phyloP scores from a whole-genome alignment of 352 stramenopile genomes.

The Globisporangium cylindrosporum region DNA sequence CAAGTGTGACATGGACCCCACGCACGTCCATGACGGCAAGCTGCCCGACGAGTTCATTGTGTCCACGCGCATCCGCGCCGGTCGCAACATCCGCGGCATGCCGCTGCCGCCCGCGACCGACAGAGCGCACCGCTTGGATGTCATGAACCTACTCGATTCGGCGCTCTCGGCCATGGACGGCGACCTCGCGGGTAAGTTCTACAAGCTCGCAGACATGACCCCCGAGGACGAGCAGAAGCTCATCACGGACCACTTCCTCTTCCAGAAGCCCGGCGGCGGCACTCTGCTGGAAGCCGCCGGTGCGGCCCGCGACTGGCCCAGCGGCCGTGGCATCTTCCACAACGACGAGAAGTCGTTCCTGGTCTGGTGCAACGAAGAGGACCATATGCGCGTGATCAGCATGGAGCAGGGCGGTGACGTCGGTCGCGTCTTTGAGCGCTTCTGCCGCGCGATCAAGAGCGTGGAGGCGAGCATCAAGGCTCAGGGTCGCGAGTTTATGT shows the following conservation, averaged over 20 bases:
- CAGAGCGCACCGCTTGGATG: conserved; percentile 76
- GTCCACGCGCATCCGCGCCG: conserved; percentile 78
- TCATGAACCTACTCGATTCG: conserved; percentile 81
- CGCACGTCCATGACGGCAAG: conserved; percentile 60
- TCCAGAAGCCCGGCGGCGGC: conserved; percentile 81
- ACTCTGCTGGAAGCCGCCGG: conserved; percentile 65
- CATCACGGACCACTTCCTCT: conserved; percentile 76
- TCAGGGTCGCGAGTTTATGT: conserved; percentile 74
- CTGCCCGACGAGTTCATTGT: conserved; percentile 73
- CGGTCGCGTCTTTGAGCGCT: conserved; percentile 74
- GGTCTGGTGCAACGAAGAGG: conserved; percentile 86
- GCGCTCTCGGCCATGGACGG: conserved; percentile 72
- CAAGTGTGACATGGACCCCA: conserved; percentile 71
- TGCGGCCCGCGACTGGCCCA: conserved; percentile 68
- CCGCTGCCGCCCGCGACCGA: conserved; percentile 80
- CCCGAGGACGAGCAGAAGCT: conserved; percentile 76
- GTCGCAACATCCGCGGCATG: conserved; percentile 80
- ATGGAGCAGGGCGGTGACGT: conserved; percentile 80
- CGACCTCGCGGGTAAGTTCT: conserved; percentile 76
- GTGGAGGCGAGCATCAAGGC: conserved; percentile 71
- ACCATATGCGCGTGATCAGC: conserved; percentile 83
- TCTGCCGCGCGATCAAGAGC: conserved; percentile 70
- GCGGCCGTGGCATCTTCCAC: conserved; percentile 75
- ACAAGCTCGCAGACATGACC: conserved; percentile 75
- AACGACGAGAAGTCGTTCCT: conserved; percentile 78